These are phyloP conservation scores for Claviceps maximensis DNA, from an alignment of 2,329 filamentous ascomycete genomes.

Conservation along the genomic window DNA sequence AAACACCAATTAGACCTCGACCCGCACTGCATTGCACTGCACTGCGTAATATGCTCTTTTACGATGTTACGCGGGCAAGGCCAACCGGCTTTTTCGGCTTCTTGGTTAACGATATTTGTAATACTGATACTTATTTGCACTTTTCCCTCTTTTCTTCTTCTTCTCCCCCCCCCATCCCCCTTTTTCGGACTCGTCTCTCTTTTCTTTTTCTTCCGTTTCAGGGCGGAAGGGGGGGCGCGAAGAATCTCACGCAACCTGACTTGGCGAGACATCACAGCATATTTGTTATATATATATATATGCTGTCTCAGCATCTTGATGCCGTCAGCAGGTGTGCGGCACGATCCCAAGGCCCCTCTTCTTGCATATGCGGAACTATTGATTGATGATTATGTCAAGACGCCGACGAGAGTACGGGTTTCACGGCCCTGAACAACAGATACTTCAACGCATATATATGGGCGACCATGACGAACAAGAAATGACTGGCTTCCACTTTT, in stretches of 20 bases:
- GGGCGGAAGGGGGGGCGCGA: not conserved
- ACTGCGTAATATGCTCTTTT: not conserved
- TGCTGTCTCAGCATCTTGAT: conserved; percentile 1
- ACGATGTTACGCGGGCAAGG: conserved; percentile 1
- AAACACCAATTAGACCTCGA: not conserved
- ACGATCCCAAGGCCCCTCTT: not conserved
- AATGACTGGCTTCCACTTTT: conserved; percentile 18
- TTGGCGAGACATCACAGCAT: not conserved
- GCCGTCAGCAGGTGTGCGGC: conserved; percentile 4
- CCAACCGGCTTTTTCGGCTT: not conserved
- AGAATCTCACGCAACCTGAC: not conserved
- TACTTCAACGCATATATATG: conserved; percentile 25
- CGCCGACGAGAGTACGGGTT: conserved; percentile 25
- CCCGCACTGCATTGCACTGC: not conserved
- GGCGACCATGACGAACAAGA: conserved; percentile 26
- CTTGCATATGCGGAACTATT: conserved; percentile 9
- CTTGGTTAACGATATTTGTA: conserved; percentile 2
- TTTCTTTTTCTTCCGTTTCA: not conserved
- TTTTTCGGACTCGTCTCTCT: too few species aligned
- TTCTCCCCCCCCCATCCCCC: not conserved
- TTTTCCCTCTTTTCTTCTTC: not conserved
- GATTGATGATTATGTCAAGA: conserved; percentile 27
- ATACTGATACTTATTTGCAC: conserved; percentile 2
- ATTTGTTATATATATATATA: conserved; percentile 4
- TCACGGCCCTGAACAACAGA: conserved; percentile 26